Evolutionary conservation across 176 grass and related monocot species (phyloP).

Genomic region (Alopecurus myosuroides): DNA sequence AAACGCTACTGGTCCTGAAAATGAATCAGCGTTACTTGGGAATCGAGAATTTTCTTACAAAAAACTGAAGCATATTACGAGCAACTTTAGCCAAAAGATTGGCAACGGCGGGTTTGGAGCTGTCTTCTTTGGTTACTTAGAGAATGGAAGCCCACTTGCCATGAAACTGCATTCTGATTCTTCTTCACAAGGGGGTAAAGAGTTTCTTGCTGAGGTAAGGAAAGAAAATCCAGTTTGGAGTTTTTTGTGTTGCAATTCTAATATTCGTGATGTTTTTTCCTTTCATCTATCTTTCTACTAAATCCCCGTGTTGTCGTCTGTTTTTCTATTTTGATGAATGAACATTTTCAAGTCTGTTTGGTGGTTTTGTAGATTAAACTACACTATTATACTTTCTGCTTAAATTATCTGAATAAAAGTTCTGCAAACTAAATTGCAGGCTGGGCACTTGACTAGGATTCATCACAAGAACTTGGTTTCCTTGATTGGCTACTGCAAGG

Average conservation of each 20-base stretch:
- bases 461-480: constrained; percentile 71
- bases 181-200: constrained; percentile 41
- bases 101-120: constrained; percentile 63
- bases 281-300: not conserved
- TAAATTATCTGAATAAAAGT: not conserved
- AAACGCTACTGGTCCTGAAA: constrained; percentile 5
- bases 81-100: constrained; percentile 49
- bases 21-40: constrained; percentile 8
- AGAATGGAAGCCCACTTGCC: constrained; percentile 54
- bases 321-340: not conserved
- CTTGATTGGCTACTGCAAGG: too few species aligned
- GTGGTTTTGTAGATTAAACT: not conserved
- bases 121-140: constrained; percentile 51
- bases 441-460: constrained; percentile 47
- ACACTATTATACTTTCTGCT: not conserved
- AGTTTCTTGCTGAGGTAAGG: constrained; percentile 67
- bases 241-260: not conserved
- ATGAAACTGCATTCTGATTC: constrained; percentile 45
- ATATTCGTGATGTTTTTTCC: not conserved
- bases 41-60: constrained; percentile 51
- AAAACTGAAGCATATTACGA: constrained; percentile 51
- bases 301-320: not conserved
- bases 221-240: not conserved
- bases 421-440: constrained; percentile 29
- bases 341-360: not conserved